Base-by-base conservation (phyloP, 2,329 filamentous ascomycete genomes). In the Hypoxylon sp. region DNA sequence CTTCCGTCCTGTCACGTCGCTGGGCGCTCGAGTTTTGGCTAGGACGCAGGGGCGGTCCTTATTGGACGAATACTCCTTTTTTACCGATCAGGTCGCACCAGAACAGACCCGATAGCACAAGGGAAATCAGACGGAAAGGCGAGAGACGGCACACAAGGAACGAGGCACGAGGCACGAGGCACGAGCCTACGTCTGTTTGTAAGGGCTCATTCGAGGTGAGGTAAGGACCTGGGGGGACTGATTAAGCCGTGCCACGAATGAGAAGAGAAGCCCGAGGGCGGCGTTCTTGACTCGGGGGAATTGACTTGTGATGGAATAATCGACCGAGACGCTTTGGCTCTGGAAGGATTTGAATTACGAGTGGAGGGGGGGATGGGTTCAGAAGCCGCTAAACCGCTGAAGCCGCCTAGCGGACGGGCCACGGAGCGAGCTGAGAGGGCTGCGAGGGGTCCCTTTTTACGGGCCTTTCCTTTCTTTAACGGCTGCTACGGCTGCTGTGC, bases 341-440 rank as follows among this genome's bases (percentile, higher is more conserved):
- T 55, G 24, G 51, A 53, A 58, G 47, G 50, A 53, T 47, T 54
- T 33, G 29, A 46, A 52, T 38, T 38, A 47, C 45, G 56, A 40
- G 47, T 40, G 52, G 52, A 58, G 50, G 58, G 31, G 31, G 45
- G 42, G 31, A 49, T 49, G 47, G 51, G 47, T 46, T 41, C n/a
- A 18, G 29, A 33, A 33, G 29, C 29, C 29, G 29, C 29, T 33
- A 33, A 31, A 29, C 29, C 13, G 29, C 13, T 33, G n/a, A 4
- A n/a, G 15, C 29, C 13, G 29, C 15, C 15, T 33, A n/a, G 50
- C 4, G 60, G 21, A 61, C 61, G 61, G 61, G 53, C 56, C 58
- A 50, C 61, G 58, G 54, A 61, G 55, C 55, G 61, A 61, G 58
- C 61, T 61, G 54, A 43, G 58, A 56, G 54, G 60, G 54, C 57